Base-by-base conservation (phyloP, 345 rosid genomes). In the Gossypium anomalum region DNA sequence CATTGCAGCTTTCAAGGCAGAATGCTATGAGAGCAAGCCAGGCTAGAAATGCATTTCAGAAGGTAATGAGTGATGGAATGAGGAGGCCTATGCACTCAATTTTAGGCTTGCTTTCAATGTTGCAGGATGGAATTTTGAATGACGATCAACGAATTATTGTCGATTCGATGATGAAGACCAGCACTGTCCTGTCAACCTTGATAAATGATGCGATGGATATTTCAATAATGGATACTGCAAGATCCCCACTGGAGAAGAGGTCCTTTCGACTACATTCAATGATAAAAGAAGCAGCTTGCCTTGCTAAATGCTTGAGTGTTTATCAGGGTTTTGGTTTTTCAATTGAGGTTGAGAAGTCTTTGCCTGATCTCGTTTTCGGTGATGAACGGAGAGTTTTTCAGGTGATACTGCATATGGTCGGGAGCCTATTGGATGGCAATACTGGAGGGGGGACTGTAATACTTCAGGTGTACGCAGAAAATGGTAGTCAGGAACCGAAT, bases 1-100 rank as follows among this genome's bases (percentile, higher is more conserved):
- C 89, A 1, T 81, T 95, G 67, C 97, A 93, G 72, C 85, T 75
- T 76, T 96, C 94, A 20, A 83, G 83, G 69, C 75, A 79, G 72
- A 87, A 90, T 19, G 98, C 97, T 7, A 78, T 91, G 89, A 93
- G 91, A 86, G 99, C 99, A 4, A 95, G 91, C 78, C 88, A 87
- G 57, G 97, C 97, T 1, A 91, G 98, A 79, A 86, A 74, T 66
- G 86, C 87, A 2, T 89, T 95, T 72, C 97, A 90, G 83, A 95
- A 90, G 81, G 93, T 87, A 7, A 95, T 95, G 97, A 93, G 90
- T 52, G 89, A 93, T 79, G 96, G 97, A 25, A 85, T 95, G 97
- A 95, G 90, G 84, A 87, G 88, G 79, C 99, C 99, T 4, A 89
- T 93, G 98, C 97, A 91, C 74, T 89, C 98, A 0, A 78, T 93